phyloP scores from a whole-genome alignment of 768 basidiomycete species.

The Cystofilobasidium bisporidii region DNA sequence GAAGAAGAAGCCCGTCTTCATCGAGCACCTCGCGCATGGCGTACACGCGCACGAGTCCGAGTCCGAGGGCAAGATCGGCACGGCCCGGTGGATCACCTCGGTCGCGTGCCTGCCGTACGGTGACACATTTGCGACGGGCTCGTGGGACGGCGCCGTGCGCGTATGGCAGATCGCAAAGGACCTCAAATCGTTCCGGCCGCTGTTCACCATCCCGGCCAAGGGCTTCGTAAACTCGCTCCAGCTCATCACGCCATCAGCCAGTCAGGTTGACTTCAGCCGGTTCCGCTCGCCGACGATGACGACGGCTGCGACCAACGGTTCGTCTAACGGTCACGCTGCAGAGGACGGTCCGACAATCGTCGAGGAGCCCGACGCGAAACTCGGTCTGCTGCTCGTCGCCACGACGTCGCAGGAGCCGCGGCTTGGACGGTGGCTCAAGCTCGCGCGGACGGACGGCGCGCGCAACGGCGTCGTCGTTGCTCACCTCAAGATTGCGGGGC shows the following conservation, averaged over 20 bases:
- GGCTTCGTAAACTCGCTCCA: conserved; percentile 90
- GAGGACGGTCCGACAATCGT: no score
- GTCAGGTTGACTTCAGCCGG: conserved; percentile 44
- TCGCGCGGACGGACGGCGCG: conserved; percentile 53
- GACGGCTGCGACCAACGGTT: conserved; percentile 29
- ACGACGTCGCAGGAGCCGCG: conserved; percentile 80
- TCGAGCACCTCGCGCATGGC: conserved; percentile 77
- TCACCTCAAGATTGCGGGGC: conserved; percentile 28
- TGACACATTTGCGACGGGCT: conserved; percentile 83
- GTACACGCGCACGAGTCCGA: conserved; percentile 60
- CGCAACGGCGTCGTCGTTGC: conserved; percentile 64
- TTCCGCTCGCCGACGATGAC: conserved; percentile 37
- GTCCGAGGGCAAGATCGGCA: conserved; percentile 62
- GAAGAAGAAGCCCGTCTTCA: conserved; percentile 93
- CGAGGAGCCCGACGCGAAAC: conserved; percentile 21
- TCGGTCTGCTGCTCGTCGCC: conserved; percentile 56
- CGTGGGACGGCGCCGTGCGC: conserved; percentile 77
- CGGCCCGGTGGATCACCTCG: conserved; percentile 85
- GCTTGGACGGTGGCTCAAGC: conserved; percentile 74
- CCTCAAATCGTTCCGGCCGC: conserved; percentile 59
- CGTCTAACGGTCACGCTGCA: not conserved
- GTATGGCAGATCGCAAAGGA: conserved; percentile 82
- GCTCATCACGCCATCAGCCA: conserved; percentile 51
- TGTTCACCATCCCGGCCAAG: conserved; percentile 55
- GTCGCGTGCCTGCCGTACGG: conserved; percentile 75